Evolutionary conservation across 345 rosid genomes (phyloP), one percentile per base, ranked within the genome.

Genomic region (Anacardium occidentale): DNA sequence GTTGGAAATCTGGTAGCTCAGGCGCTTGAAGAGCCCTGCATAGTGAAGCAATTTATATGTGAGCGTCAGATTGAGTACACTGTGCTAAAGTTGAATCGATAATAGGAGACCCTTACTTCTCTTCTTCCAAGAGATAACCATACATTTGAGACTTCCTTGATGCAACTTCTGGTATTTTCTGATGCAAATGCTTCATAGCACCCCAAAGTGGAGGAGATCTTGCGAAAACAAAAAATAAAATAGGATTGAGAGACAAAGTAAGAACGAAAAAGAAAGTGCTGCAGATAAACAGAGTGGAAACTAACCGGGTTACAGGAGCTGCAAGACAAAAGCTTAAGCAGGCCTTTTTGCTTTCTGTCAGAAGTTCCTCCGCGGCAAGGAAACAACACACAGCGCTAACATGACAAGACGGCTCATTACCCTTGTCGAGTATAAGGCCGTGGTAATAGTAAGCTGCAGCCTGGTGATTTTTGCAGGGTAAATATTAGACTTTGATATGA

Each of bases 361-460:
- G 68, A 64, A 95, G 88, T 78, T 87, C 96, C 77, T 87, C 86
- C 37, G 97, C 97, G 7, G 98, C 96, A 62, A 89, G 90, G 73
- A 95, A 92, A 76, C 99, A 90, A 65, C 96, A 87, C 14, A 95
- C 91, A 0, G 98, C 92, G 17, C 78, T 82, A 20, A 88, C 76
- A 10, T 89, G 95, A 32, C 85, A 81, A 40, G 88, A 66, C 3
- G 92, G 95, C 77, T 94, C 98, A 17, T 44, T 89, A 14, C 98
- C 96, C 75, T 92, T 94, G 79, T 94, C 98, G 2, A 87, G 83
- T 72, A 94, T 85, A 70, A 89, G 83, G 52, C 98, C 98, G 68
- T 92, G 98, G 87, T 85, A 94, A 80, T 92, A 94, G 80, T 90
- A 94, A 52, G 98, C 94, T 6, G 94, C 94, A 2, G 97, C 97